phyloP scores from a whole-genome alignment of 768 basidiomycete species.

The Tylopilus sp. region DNA sequence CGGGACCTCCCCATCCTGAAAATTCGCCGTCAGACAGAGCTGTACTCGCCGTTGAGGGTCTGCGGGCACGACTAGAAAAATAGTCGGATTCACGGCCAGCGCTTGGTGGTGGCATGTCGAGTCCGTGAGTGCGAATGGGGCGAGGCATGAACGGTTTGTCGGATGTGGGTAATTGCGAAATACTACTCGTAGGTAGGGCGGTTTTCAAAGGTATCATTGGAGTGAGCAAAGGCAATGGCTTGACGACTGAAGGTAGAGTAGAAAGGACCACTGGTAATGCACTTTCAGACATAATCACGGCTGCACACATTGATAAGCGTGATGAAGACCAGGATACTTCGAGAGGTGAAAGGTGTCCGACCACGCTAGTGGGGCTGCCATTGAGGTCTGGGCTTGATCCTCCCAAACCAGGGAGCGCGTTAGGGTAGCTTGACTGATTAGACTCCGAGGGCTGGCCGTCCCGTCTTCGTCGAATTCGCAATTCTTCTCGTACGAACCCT shows the following conservation, averaged over 20 bases:
- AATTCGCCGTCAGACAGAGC: slow-evolving; percentile 50
- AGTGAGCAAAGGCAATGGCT: slow-evolving; percentile 54
- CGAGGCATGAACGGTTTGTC: slow-evolving; percentile 31
- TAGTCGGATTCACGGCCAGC: slow-evolving; percentile 46
- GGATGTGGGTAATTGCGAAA: slow-evolving; percentile 42
- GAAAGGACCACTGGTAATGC: slow-evolving; percentile 68
- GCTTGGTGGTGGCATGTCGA: slow-evolving; percentile 34
- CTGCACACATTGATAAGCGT: slow-evolving; percentile 29
- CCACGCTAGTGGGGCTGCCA: slow-evolving; percentile 12
- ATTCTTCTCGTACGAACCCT: slow-evolving; percentile 71
- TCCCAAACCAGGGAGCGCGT: slow-evolving; percentile 23
- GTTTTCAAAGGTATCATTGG: slow-evolving; percentile 54
- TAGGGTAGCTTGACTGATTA: slow-evolving; percentile 12
- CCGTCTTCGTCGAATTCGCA: slow-evolving; percentile 39
- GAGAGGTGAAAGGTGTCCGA: slow-evolving; percentile 27
- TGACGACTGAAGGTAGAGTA: slow-evolving; percentile 37
- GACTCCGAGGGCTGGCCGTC: slow-evolving; percentile 23
- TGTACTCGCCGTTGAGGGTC: slow-evolving; percentile 41
- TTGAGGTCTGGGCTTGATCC: slow-evolving; percentile 26
- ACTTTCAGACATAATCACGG: slow-evolving; percentile 58
- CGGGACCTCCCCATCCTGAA: slow-evolving; percentile 38
- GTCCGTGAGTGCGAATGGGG: slow-evolving; percentile 42
- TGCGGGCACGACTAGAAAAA: slow-evolving; percentile 45
- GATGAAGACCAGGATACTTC: slow-evolving; percentile 27
- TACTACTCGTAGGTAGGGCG: slow-evolving; percentile 30